A percentile compares a stretch with the other conserved stretches of the same genome.
Conservation (phyloP, 148 eudicot species). For the Suaeda aralocaspica region DNA sequence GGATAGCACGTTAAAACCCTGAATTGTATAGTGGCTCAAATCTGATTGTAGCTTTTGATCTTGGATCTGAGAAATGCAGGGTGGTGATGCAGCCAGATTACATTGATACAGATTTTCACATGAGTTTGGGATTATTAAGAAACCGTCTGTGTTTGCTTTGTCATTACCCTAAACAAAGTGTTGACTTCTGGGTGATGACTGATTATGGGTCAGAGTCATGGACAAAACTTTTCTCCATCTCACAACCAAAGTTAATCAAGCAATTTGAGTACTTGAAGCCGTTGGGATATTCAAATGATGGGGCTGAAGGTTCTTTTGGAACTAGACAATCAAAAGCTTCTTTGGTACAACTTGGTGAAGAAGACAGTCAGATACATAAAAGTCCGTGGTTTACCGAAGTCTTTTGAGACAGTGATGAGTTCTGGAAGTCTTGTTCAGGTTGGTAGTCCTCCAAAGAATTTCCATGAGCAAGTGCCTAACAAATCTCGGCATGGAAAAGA, state of each 20-base stretch:
- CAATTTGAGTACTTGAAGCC: conserved; percentile 14
- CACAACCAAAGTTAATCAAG: conserved; percentile 1
- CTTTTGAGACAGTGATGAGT: conserved; percentile 3
- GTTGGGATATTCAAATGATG: conserved; percentile 5
- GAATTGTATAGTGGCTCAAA: background rate
- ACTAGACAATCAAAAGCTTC: conserved; percentile 11
- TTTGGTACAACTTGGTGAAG: conserved; percentile 21
- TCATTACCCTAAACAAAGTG: too few relatives aligned
- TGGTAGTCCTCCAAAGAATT: background rate
- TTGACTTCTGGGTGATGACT: too few relatives aligned
- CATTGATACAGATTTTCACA: too few relatives aligned
- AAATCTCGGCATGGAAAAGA: background rate
- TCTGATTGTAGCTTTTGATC: conserved; percentile 5
- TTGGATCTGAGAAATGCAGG: conserved; percentile 14
- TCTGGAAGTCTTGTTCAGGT: conserved; percentile 9
- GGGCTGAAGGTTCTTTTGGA: conserved; percentile 14
- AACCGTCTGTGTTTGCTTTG: too few relatives aligned
- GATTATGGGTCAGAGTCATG: too few relatives aligned
- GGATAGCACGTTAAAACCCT: too few relatives aligned
- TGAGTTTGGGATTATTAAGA: too few relatives aligned
- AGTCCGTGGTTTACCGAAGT: background rate
- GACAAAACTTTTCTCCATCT: background rate
- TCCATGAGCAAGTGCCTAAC: background rate
- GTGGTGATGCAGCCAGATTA: conserved; percentile 7
- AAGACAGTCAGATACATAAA: conserved; percentile 3